Base-by-base conservation (phyloP, 192 early-diverging fungal species). In the Coemansia sp. region DNA sequence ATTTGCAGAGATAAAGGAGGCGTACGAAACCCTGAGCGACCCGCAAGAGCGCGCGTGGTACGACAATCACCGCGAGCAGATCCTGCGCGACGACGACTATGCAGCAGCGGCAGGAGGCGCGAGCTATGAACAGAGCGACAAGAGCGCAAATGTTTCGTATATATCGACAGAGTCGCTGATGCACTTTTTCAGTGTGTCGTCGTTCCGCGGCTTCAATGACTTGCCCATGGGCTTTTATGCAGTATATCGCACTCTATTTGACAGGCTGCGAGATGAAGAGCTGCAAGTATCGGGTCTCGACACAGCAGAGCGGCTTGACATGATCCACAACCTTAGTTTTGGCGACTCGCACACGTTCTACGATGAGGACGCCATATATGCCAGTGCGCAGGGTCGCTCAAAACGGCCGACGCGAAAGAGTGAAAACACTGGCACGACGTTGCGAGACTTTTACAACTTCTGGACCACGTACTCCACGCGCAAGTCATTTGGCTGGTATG, bases 41-140 rank as follows among this genome's bases (percentile, higher is more conserved):
- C 89, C 89, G 15, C 90, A 97, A 47, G 95, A 99, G 81, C 91
- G 95, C n/a, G 82, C 92, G 12, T 98, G 96, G 96, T 94, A 94
- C 74, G 96, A 98, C 76, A 87, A 89, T 55, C 96, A 97, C 74
- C 84, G 95, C 61, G 94, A 96, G 68, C 89, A 90, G 44, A 98
- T 98, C 71, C 82, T 97, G 59, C 88, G 93, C 40, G 94, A 91
- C 61, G 89, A 90, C 73, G 86, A 82, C 45, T 44, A 55, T 30
- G 30, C 34, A 13, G 66, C 76, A 67, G 88, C 69, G 2, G 24
- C 24, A 9, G 60, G 22, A 5, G 30, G 60, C 15, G 41, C 89
- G 63, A 86, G 85, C 38, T 68, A 87, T 64, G 72, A 69, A 9
- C 73, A 83, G 41, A 66, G 75, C 58, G 70, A 65, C 15, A 78